Evolutionary conservation across 2,329 filamentous ascomycete species (phyloP), one percentile per base, ranked within the genome.

Genomic region (Dothistroma pini): DNA sequence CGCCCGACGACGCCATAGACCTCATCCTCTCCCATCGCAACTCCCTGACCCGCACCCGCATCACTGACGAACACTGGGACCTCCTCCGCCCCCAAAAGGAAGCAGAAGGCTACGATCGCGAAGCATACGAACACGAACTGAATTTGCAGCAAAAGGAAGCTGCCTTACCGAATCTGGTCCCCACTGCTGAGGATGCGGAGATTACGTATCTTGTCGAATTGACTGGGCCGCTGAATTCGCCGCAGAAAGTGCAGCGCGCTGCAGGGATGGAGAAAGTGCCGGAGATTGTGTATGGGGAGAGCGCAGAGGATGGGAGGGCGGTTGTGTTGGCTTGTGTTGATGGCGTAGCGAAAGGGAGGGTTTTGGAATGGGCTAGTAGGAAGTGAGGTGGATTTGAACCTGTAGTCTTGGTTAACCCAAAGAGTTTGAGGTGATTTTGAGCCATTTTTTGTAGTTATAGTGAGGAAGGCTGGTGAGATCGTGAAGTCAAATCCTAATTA

Each of bases 71-170:
- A 6, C 74, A 76, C 34, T 78, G 76, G 75, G 63, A 68, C 0
- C 60, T 73, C 0, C 60, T 78, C 56, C 62, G 60, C 19, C 41
- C 59, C 0, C 69, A 71, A 11, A 73, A 72, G 57, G 74, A 75
- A 63, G 64, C 65, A 0, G 54, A 69, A 25, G 76, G 75, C 14
- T 75, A 74, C 59, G 74, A 76, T 52, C 73, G 72, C 12, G 75
- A 77, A 59, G 71, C 74, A 1, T 79, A 77, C 60, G 76, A 79
- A 64, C 74, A 77, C 49, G 71, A 70, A 29, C 63, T 75, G 2
- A 66, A 68, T 12, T 57, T 75, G 10, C 67, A 69, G 34, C 66
- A 70, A 52, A 64, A 71, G 66, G 62, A 60, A 61, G 52, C 72
- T 59, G 56, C 69, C 51, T 38, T 71, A 57, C 16, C 64, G 34